A percentile compares a stretch with the other conserved stretches of the same genome.
These are phyloP conservation scores for Fragaria nilgerrensis DNA, from an alignment of 306 rosid genomes.

Conservation along the genomic window DNA sequence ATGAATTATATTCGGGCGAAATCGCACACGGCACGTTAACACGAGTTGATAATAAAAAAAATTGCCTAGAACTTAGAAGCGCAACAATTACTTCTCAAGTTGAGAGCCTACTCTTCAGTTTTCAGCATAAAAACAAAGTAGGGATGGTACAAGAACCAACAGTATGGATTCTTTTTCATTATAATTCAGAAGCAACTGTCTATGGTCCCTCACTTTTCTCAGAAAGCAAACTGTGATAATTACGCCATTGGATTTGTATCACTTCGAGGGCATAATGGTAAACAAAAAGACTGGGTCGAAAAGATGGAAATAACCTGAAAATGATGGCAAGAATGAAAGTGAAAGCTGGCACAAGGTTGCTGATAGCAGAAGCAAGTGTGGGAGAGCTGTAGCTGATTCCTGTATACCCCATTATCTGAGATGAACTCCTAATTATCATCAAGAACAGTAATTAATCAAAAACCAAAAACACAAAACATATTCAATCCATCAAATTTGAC, in stretches of 20 bases:
- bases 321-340: conserved; percentile 86
- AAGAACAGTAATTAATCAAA: background rate
- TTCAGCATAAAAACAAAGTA: background rate
- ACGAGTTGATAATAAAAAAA: no score
- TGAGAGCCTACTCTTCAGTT: background rate
- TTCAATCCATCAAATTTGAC: background rate
- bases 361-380: conserved; percentile 84
- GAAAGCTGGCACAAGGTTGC: conserved; percentile 97
- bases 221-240: background rate
- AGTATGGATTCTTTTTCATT: background rate
- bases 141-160: conserved; percentile 1
- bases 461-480: no score
- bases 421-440: conserved; percentile 52
- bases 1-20: conserved; percentile 39
- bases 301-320: conserved; percentile 56
- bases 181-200: background rate
- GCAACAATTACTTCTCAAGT: background rate
- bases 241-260: background rate
- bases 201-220: background rate
- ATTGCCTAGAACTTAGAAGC: background rate
- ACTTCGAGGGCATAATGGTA: background rate
- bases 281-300: background rate
- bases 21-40: background rate
- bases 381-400: conserved; percentile 89
- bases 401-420: conserved; percentile 86